These are phyloP conservation scores for Globisporangium middletonii DNA, from an alignment of 352 stramenopile species.

Conservation along the genomic window DNA sequence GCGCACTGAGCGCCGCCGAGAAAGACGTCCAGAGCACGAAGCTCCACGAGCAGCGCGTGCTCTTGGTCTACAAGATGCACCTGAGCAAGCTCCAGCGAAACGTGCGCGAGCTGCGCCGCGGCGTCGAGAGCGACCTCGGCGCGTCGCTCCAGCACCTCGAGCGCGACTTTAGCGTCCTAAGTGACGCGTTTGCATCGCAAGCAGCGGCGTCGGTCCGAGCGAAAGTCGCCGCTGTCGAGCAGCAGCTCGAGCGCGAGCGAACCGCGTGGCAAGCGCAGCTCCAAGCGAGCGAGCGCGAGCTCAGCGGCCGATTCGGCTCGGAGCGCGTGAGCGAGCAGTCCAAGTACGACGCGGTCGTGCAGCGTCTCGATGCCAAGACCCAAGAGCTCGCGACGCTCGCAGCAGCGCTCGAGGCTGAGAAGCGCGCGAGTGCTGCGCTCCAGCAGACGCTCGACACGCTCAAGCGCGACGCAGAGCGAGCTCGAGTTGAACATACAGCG, in stretches of 20 bases:
- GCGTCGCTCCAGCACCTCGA: constrained; percentile 22
- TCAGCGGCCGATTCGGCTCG: constrained; percentile 30
- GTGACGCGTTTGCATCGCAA: constrained; percentile 22
- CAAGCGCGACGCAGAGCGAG: constrained; percentile 28
- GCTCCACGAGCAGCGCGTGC: constrained; percentile 19
- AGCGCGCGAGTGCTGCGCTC: constrained; percentile 22
- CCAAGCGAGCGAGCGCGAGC: constrained; percentile 45
- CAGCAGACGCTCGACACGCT: constrained; percentile 28
- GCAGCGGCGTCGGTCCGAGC: constrained; percentile 15
- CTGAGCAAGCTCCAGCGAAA: constrained; percentile 24
- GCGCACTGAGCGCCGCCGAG: constrained; percentile 10
- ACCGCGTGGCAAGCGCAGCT: constrained; percentile 34
- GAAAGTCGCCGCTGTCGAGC: constrained; percentile 17
- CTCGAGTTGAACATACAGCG: constrained; percentile 25
- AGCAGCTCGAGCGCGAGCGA: constrained; percentile 30
- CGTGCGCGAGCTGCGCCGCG: constrained; percentile 24
- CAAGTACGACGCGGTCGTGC: constrained; percentile 44
- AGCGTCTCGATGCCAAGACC: constrained; percentile 35
- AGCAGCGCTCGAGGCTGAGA: constrained; percentile 15
- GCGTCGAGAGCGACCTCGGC: constrained; percentile 27
- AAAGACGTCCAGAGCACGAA: constrained; percentile 19
- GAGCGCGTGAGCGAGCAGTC: constrained; percentile 48
- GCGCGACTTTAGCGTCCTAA: constrained; percentile 19
- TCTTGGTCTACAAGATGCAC: constrained; percentile 23
- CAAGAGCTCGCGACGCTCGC: constrained; percentile 30